These are phyloP conservation scores for Gleditsia sinensis DNA, from an alignment of 306 rosid genomes.

Conservation along the genomic window DNA sequence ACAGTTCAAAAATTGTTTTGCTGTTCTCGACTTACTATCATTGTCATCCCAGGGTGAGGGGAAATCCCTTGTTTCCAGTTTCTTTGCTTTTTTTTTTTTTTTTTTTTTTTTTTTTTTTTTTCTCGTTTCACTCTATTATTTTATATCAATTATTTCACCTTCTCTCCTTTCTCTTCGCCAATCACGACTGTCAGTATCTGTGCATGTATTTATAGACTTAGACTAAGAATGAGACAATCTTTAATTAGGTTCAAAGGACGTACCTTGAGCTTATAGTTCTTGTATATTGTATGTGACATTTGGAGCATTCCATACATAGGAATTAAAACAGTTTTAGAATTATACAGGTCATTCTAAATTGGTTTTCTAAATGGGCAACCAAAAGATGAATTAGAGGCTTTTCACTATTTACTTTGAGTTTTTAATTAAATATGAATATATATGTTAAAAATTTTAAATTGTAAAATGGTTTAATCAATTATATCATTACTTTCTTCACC, in stretches of 20 bases:
- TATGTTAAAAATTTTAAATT: too few relatives aligned
- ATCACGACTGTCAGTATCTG: background rate
- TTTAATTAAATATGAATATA: too few relatives aligned
- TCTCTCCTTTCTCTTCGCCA: background rate
- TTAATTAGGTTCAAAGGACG: background rate
- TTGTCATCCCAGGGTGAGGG: background rate
- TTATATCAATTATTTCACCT: background rate
- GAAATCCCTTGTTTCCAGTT: background rate
- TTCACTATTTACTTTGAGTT: too few relatives aligned
- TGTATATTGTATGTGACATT: too few relatives aligned
- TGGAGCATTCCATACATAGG: too few relatives aligned
- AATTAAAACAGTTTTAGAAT: too few relatives aligned
- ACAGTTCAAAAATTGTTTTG: constrained; percentile 13
- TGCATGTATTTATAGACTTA: background rate
- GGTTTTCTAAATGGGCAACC: too few relatives aligned
- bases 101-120: background rate
- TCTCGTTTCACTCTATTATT: background rate
- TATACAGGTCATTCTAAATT: too few relatives aligned
- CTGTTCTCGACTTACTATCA: constrained; percentile 10
- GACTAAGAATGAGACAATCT: background rate
- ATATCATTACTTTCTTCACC: too few relatives aligned
- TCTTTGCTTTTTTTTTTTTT: background rate
- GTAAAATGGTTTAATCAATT: too few relatives aligned
- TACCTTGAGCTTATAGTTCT: background rate
- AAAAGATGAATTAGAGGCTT: too few relatives aligned